These are phyloP conservation scores for Phialemonium atrogriseum DNA, from an alignment of 2,329 filamentous ascomycete genomes.

Conservation along the genomic window DNA sequence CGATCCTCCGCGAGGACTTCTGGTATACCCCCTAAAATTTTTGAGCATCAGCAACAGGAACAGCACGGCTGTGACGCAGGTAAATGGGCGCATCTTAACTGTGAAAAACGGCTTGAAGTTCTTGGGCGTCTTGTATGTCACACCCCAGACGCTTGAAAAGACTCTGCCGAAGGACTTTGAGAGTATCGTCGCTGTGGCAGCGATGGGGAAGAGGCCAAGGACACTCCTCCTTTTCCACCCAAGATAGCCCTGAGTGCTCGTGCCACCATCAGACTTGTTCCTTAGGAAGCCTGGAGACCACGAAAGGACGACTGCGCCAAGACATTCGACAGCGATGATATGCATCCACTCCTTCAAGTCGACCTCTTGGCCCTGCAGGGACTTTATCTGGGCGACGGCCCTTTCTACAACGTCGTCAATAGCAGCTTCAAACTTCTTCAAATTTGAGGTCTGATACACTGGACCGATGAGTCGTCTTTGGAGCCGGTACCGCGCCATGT, in stretches of 20 bases:
- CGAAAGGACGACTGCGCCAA: conserved; percentile 39
- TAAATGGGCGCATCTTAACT: conserved; percentile 21
- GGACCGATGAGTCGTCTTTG: conserved; percentile 42
- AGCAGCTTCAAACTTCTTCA: conserved; percentile 30
- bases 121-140: conserved; percentile 34
- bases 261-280: conserved; percentile 34
- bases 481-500: conserved; percentile 35
- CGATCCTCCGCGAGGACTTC: conserved; percentile 15
- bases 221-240: conserved; percentile 45
- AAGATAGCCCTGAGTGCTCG: conserved; percentile 38
- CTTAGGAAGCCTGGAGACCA: conserved; percentile 43
- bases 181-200: conserved; percentile 29
- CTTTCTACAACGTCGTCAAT: conserved; percentile 31
- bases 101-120: conserved; percentile 41
- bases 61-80: neutral
- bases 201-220: conserved; percentile 38
- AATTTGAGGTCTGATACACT: conserved; percentile 32
- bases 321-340: conserved; percentile 43
- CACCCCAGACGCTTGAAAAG: conserved; percentile 34
- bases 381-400: conserved; percentile 25
- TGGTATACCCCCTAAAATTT: conserved; percentile 16
- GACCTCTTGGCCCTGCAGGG: conserved; percentile 28
- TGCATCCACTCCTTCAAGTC: conserved; percentile 50
- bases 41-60: neutral
- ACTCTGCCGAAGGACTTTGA: conserved; percentile 25